phyloP scores from a whole-genome alignment of 768 basidiomycete genomes.

The Collybia mongolica region DNA sequence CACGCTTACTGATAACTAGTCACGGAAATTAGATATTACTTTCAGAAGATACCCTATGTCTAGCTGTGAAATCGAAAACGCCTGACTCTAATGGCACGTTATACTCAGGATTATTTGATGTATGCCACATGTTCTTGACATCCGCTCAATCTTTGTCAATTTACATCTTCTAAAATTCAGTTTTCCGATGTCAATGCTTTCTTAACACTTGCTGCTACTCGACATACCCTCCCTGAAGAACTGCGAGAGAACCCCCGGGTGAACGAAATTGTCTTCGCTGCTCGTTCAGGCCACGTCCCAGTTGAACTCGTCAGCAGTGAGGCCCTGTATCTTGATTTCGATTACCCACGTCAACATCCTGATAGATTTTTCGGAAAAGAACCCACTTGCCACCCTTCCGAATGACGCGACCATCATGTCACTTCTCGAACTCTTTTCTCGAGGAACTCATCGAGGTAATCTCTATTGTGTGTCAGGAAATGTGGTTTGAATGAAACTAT shows the following conservation, averaged over 20 bases:
- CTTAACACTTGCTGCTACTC: constrained; percentile 76
- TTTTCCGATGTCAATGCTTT: constrained; percentile 90
- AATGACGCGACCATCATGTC: constrained; percentile 63
- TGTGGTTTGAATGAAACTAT: neutral
- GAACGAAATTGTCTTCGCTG: constrained; percentile 71
- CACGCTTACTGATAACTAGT: neutral
- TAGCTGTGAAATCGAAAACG: constrained; percentile 55
- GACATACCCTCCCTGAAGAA: constrained; percentile 69
- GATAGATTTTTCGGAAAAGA: constrained; percentile 83
- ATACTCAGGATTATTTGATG: constrained; percentile 72
- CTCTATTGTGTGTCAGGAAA: too few species aligned
- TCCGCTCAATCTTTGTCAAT: neutral
- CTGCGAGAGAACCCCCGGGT: constrained; percentile 57
- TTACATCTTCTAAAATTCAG: constrained; percentile 30
- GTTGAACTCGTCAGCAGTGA: constrained; percentile 77
- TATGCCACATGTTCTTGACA: constrained; percentile 28
- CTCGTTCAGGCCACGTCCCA: constrained; percentile 70
- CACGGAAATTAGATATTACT: constrained; percentile 50
- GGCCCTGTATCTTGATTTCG: constrained; percentile 20
- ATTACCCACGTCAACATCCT: constrained; percentile 1
- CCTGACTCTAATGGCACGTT: constrained; percentile 21
- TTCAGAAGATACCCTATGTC: constrained; percentile 59
- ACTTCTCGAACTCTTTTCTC: constrained; percentile 63
- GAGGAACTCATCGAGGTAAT: constrained; percentile 70
- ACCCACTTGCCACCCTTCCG: constrained; percentile 64